A percentile compares a stretch with the other conserved stretches of the same genome.
These are phyloP conservation scores for Solanum clarkiae DNA, from an alignment of 257 asterid species.

Conservation along the genomic window DNA sequence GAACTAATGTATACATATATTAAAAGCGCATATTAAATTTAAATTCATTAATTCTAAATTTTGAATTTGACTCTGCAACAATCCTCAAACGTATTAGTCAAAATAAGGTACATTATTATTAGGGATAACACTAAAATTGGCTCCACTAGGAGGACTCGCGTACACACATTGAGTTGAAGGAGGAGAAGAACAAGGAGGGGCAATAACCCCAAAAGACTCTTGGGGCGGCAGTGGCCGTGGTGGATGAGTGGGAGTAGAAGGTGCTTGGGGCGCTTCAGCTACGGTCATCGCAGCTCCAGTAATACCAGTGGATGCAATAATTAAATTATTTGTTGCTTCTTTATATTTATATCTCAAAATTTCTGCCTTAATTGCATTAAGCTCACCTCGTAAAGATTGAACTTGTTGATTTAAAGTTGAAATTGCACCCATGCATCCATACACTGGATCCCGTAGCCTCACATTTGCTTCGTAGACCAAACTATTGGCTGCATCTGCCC, in stretches of 20 bases:
- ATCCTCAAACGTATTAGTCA: conserved; percentile 3
- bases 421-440: conserved; percentile 97
- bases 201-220: conserved; percentile 5
- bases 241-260: conserved; percentile 32
- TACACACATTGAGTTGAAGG: conserved; percentile 37
- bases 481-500: conserved; percentile 84
- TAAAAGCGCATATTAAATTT: not conserved
- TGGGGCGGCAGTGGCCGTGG: conserved; percentile 24
- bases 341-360: conserved; percentile 62
- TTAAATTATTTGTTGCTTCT: conserved; percentile 49
- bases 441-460: conserved; percentile 75
- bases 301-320: conserved; percentile 7
- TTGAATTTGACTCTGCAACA: not conserved
- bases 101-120: conserved; percentile 54
- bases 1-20: not conserved
- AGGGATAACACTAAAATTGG: conserved; percentile 34
- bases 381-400: conserved; percentile 59
- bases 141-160: conserved; percentile 30
- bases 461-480: conserved; percentile 88
- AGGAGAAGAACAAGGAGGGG: conserved; percentile 18
- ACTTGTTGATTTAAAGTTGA: conserved; percentile 72
- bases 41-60: not conserved
- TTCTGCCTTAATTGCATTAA: conserved; percentile 55
- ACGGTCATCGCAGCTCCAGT: conserved; percentile 1
- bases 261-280: conserved; percentile 52